Base-by-base conservation (phyloP, 306 rosid genomes). In the Carpinus viminea region DNA sequence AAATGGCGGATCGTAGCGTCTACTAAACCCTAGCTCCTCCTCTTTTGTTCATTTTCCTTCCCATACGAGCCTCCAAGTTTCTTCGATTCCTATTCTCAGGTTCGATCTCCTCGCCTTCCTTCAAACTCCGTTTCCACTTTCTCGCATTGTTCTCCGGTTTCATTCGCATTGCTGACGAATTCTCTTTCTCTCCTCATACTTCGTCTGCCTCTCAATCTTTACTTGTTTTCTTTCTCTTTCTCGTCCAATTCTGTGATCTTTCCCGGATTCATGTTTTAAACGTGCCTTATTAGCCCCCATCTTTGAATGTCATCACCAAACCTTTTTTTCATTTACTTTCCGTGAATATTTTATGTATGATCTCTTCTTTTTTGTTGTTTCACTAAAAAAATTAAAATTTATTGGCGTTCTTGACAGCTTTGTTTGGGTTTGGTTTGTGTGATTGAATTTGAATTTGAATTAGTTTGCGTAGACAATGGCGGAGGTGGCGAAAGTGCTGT, bases 401-500 rank as follows among this genome's bases (percentile, higher is more conserved):
- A 11, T 18, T 56, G 59, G 13, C 65, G 24, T 13, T 16, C 65
- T 8, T 52, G 43, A 16, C 15, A 18, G 47, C 26, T 11, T 45
- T 46, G 31, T 17, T 75, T 12, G 21, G 24, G 60, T 59, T 41
- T 72, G 34, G 9, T 57, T 10, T 26, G 55, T 38, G 62, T 21
- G 76, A 38, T 56, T 4, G 80, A 20, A 4, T 68, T 9, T n/a
- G 62, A 52, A 36, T 72, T 31, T 21, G 13, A 21, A 43, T 48
- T n/a, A 24, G 71, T 59, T 16, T 16, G 17, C 18, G 78, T 55
- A 83, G 81, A 80, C 3, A 61, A 86, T 86, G 91, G 56, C 85
- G 46, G 89, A 85, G 85, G 66, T 81, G 77, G 52, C 82, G 43
- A 86, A 83, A 74, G 80, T 86, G 12, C 71, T 94, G 52, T 94